Evolutionary conservation across 768 basidiomycete species (phyloP), one percentile per base, ranked within the genome.

Genomic region (Suillus decipiens): DNA sequence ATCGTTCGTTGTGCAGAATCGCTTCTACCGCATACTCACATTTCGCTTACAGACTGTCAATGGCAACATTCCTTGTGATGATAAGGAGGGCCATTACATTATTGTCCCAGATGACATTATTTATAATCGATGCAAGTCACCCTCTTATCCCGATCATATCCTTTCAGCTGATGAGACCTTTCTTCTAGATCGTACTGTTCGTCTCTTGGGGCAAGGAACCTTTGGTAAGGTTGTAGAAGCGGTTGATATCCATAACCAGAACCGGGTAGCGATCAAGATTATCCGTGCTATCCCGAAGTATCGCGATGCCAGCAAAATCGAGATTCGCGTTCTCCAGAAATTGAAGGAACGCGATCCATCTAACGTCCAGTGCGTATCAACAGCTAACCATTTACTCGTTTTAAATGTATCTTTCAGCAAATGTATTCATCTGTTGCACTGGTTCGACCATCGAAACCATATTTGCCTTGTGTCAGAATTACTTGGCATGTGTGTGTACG

Each of bases 221-320:
- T 99, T 99, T 72, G 97, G 97, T 68, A 99, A 99, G 77, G 97
- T 99, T 36, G 95, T 99, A 55, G 93, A 98, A 75, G 95, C 95
- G 8, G 75, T 90, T 69, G 93, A 97, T 79, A 85, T 85, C 47
- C 83, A 87, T 67, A 89, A 85, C 33, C 85, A 89, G 64, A 82
- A 80, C 68, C 81, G 87, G 70, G 96, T 98, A 37, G 97, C 97
- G 58, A 95, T 99, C 80, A 99, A 99, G 83, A 96, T 99, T 64
- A 99, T 99, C 69, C 89, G 97, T 56, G 95, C 95, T 58, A 96
- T 99, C 58, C 96, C 93, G 58, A 99, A 99, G 79, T 99, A 99
- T 73, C 92, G 97, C 53, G 97, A 99, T 77, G 97, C 97, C 14
- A 95, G 93, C 76, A 96, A 94, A 81, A 99, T 99, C 64, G 97